Percentiles rank a stretch among this genome's conserved stretches.
These are phyloP conservation scores for Dothistroma septosporum DNA, from an alignment of 2,329 filamentous ascomycete genomes.

Conservation along the genomic window DNA sequence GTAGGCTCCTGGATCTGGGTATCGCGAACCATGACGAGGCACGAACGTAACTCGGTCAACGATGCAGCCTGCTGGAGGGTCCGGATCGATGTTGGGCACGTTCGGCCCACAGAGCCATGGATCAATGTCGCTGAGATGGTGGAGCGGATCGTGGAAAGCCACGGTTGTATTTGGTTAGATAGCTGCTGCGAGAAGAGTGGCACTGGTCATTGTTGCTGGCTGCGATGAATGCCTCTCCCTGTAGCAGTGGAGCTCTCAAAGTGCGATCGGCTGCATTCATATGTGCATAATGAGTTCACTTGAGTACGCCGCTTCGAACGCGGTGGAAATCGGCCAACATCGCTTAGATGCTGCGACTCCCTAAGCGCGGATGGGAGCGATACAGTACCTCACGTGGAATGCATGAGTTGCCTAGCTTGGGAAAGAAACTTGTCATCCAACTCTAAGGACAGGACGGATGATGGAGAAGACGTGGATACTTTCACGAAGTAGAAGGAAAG, in stretches of 20 bases:
- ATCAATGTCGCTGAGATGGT: conserved; percentile 39
- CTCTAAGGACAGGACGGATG: too few species aligned
- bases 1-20: conserved; percentile 59
- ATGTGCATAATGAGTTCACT: not conserved
- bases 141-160: conserved; percentile 24
- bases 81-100: conserved; percentile 52
- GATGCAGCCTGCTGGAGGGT: conserved; percentile 53
- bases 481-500: too few species aligned
- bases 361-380: not conserved
- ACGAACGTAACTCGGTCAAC: conserved; percentile 60
- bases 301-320: too few species aligned
- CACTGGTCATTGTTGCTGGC: not conserved
- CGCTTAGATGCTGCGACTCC: not conserved
- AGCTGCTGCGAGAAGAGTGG: not conserved
- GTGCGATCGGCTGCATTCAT: not conserved
- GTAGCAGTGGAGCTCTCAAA: not conserved
- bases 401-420: too few species aligned
- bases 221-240: not conserved
- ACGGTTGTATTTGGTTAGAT: not conserved
- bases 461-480: too few species aligned
- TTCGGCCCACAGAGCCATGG: conserved; percentile 51
- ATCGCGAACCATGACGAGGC: conserved; percentile 59
- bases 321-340: not conserved
- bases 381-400: not conserved
- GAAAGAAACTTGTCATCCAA: too few species aligned